A percentile compares a stretch with the other conserved stretches of the same genome.
These are phyloP conservation scores for Kockiozyma suomiensis DNA, from an alignment of 805 yeast species.

Conservation along the genomic window DNA sequence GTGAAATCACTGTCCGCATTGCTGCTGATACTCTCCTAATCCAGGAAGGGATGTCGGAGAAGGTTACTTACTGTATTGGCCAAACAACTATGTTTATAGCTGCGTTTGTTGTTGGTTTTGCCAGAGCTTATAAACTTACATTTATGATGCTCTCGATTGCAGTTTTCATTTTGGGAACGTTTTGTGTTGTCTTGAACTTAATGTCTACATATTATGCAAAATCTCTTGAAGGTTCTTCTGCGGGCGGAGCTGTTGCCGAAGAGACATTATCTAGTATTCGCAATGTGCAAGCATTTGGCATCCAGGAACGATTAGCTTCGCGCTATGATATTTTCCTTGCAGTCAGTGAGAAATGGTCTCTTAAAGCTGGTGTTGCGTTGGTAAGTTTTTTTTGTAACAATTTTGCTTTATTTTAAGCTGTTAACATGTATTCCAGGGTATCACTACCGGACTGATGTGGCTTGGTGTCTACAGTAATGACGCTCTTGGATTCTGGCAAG, in stretches of 20 bases:
- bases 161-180: conserved; percentile 26
- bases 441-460: conserved; percentile 48
- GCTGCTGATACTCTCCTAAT: conserved; percentile 39
- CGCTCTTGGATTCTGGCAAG: conserved; percentile 50
- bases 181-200: conserved; percentile 26
- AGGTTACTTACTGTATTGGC: conserved; percentile 35
- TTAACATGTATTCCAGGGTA: conserved; percentile 37
- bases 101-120: conserved; percentile 37
- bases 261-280: conserved; percentile 38
- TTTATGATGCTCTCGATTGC: conserved; percentile 35
- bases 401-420: conserved; percentile 17
- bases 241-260: conserved; percentile 43
- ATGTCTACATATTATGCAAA: conserved; percentile 30
- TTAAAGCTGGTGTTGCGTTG: conserved; percentile 34
- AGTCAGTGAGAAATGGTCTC: conserved; percentile 32
- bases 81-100: conserved; percentile 35
- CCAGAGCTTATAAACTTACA: conserved; percentile 33
- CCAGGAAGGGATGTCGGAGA: conserved; percentile 41
- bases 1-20: conserved; percentile 39
- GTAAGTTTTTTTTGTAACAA: not conserved
- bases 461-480: conserved; percentile 44
- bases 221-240: conserved; percentile 34
- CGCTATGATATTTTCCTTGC: conserved; percentile 35
- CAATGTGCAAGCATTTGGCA: conserved; percentile 40
- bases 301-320: conserved; percentile 36